Evolutionary conservation across 1,284 basidiomycete genomes (phyloP).

Genomic region (Malassezia vespertilionis): DNA sequence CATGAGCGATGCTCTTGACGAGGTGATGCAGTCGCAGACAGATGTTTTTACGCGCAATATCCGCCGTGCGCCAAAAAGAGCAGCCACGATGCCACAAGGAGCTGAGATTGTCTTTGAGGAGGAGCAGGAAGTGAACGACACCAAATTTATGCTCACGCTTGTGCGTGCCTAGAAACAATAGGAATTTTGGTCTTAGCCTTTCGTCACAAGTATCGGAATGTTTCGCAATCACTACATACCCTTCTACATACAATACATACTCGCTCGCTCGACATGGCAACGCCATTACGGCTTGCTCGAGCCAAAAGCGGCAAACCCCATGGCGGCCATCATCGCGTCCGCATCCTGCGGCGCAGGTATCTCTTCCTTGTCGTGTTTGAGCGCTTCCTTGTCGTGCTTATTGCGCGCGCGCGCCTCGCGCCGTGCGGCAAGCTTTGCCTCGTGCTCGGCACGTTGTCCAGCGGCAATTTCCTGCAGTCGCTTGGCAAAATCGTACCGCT

Average conservation of each 20-base stretch:
- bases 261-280: no score
- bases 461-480: slow-evolving; percentile 72
- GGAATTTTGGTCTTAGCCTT: neutral
- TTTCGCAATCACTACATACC: neutral
- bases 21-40: slow-evolving; percentile 61
- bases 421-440: slow-evolving; percentile 54
- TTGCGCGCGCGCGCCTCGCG: slow-evolving; percentile 22
- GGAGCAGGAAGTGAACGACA: slow-evolving; percentile 74
- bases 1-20: slow-evolving; percentile 54
- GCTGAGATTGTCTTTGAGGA: slow-evolving; percentile 62
- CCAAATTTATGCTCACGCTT: slow-evolving; percentile 57
- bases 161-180: slow-evolving; percentile 22
- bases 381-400: slow-evolving; percentile 61
- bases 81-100: slow-evolving; percentile 48
- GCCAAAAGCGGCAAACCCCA: slow-evolving; percentile 89
- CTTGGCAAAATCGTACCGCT: slow-evolving; percentile 72
- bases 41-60: slow-evolving; percentile 69
- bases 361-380: slow-evolving; percentile 61
- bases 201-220: no score
- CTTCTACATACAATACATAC: no score
- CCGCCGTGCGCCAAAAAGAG: slow-evolving; percentile 51
- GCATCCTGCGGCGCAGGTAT: slow-evolving; percentile 38
- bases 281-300: slow-evolving; percentile 54
- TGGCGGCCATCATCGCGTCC: slow-evolving; percentile 64
- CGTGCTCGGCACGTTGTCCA: slow-evolving; percentile 52